A percentile compares a stretch with the other conserved stretches of the same genome.
Conservation (phyloP, 73 alveolate species). For the Stentor roeselii region DNA sequence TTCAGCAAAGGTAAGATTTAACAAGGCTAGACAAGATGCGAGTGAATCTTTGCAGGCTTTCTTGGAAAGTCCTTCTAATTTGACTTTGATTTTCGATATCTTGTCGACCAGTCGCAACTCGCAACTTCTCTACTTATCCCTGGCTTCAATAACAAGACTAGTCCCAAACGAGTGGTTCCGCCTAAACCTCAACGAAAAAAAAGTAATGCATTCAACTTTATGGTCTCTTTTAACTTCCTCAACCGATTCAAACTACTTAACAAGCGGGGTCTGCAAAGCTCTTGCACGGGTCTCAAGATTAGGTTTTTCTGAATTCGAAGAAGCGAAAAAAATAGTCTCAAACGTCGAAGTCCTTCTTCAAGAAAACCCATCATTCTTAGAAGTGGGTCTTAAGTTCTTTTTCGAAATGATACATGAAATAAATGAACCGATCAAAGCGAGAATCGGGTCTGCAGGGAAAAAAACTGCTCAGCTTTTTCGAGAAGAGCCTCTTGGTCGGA, state of each 20-base stretch:
- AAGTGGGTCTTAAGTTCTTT: slow-evolving; percentile 1
- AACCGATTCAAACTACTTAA: neutral
- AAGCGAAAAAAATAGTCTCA: neutral
- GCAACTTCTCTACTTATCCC: neutral
- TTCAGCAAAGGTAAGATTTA: neutral
- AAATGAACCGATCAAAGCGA: neutral
- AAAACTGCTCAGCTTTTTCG: neutral
- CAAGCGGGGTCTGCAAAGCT: neutral
- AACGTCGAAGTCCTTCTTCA: neutral
- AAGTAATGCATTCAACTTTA: neutral
- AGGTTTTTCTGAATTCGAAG: neutral
- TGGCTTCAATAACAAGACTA: neutral
- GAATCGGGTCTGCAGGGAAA: neutral
- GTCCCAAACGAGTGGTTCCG: neutral
- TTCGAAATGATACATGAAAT: slow-evolving; percentile 5
- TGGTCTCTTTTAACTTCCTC: neutral
- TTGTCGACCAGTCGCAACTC: neutral
- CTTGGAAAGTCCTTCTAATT: neutral
- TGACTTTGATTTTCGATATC: neutral
- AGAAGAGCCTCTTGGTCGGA: neutral
- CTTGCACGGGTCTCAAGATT: neutral
- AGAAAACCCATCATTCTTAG: neutral
- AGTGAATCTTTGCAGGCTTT: neutral
- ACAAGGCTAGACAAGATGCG: neutral
- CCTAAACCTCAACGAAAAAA: neutral